Evolutionary conservation across 139 green algal species (phyloP).

Genomic region (Pleodorina starrii): DNA sequence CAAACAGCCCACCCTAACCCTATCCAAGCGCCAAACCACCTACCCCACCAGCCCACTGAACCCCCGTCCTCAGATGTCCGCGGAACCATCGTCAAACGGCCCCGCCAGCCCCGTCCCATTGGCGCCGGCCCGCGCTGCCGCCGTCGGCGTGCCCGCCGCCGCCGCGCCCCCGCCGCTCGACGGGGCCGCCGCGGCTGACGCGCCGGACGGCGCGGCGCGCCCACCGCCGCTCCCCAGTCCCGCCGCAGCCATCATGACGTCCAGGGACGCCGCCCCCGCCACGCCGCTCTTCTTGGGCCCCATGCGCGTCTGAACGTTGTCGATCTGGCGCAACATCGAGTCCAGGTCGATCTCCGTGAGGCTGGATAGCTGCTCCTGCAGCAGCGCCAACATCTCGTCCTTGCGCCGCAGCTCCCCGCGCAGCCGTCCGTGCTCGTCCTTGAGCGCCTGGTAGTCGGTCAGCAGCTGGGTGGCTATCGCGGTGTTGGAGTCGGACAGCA

Average conservation of each 20-base stretch:
- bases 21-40: too few relatives aligned
- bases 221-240: slow-evolving; percentile 8
- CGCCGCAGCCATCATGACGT: slow-evolving; percentile 22
- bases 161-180: not conserved
- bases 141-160: not conserved
- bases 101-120: not conserved
- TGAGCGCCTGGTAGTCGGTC: slow-evolving; percentile 47
- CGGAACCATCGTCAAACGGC: not conserved
- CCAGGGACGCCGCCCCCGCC: not conserved
- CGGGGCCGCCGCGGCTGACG: not conserved
- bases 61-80: too few relatives aligned
- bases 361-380: slow-evolving; percentile 56
- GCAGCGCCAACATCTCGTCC: slow-evolving; percentile 49
- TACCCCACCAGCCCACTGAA: too few relatives aligned
- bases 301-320: slow-evolving; percentile 31
- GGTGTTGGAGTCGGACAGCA: slow-evolving; percentile 18
- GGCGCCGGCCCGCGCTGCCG: not conserved
- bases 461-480: slow-evolving; percentile 26
- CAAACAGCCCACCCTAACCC: too few relatives aligned
- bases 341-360: slow-evolving; percentile 44
- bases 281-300: not conserved
- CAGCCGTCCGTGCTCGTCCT: slow-evolving; percentile 7
- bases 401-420: slow-evolving; percentile 29
- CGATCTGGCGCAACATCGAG: slow-evolving; percentile 37
- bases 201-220: too few relatives aligned